phyloP scores from a whole-genome alignment of 139 green algal species.

The Tetraselmis chui region DNA sequence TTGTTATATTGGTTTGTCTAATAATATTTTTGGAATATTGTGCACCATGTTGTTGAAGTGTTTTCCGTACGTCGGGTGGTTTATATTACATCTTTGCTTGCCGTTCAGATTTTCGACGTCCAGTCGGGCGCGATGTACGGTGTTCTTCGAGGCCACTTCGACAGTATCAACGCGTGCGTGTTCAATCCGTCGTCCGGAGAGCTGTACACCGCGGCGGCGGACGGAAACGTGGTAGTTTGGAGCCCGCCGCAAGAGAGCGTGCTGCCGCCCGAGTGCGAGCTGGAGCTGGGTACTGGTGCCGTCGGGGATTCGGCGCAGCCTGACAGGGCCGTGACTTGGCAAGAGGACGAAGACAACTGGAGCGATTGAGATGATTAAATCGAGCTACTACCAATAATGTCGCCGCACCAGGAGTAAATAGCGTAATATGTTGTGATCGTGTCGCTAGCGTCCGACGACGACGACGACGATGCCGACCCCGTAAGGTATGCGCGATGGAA shows the following conservation, averaged over 20 bases:
- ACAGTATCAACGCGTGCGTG: slow-evolving; percentile 39
- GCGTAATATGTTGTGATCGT: too few relatives aligned
- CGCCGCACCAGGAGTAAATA: too few relatives aligned
- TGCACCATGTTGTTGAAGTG: too few relatives aligned
- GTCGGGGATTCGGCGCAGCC: not conserved
- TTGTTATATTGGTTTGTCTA: too few relatives aligned
- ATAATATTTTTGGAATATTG: too few relatives aligned
- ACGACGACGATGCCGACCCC: too few relatives aligned
- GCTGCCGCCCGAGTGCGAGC: not conserved
- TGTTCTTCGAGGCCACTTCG: slow-evolving; percentile 43
- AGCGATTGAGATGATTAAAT: slow-evolving; percentile 41
- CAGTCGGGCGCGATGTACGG: slow-evolving; percentile 30
- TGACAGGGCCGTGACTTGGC: too few relatives aligned
- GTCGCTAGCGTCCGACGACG: too few relatives aligned
- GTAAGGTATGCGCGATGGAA: too few relatives aligned
- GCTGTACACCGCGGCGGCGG: slow-evolving; percentile 62
- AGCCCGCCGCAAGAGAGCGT: slow-evolving; percentile 15
- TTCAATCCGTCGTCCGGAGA: slow-evolving; percentile 43
- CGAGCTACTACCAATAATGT: too few relatives aligned
- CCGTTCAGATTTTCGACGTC: slow-evolving; percentile 51
- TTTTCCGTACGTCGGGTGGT: too few relatives aligned
- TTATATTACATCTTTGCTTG: too few relatives aligned
- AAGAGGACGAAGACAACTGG: slow-evolving; percentile 41
- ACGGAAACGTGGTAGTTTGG: slow-evolving; percentile 64
- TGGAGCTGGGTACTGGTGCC: not conserved